A percentile compares a stretch with the other conserved stretches of the same genome.
These are phyloP conservation scores for Daldinia bambusicola DNA, from an alignment of 495 filamentous ascomycete species.

Conservation along the genomic window DNA sequence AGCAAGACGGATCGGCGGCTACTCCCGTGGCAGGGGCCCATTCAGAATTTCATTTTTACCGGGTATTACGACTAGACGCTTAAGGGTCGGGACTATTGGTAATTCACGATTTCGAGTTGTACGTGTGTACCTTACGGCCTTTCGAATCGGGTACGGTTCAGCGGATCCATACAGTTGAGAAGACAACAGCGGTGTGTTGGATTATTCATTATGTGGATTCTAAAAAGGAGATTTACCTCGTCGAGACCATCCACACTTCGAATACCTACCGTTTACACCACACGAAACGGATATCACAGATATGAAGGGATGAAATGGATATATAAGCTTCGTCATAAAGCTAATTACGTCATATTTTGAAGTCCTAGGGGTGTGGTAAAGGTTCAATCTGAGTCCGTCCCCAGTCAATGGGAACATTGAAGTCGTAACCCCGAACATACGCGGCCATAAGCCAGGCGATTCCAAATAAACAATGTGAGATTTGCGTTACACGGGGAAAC, in stretches of 20 bases:
- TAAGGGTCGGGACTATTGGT: not conserved
- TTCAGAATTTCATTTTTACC: slow-evolving; percentile 39
- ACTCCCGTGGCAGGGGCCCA: slow-evolving; percentile 39
- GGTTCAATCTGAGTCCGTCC: not conserved
- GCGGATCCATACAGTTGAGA: no score
- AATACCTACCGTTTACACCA: no score
- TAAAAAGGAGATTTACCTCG: no score
- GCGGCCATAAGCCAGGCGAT: not conserved
- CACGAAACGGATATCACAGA: no score
- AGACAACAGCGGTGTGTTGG: no score
- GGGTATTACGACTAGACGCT: slow-evolving; percentile 28
- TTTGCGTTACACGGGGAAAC: not conserved
- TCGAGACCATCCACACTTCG: no score
- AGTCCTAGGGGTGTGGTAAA: not conserved
- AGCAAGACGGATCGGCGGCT: slow-evolving; percentile 22
- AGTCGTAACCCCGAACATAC: not conserved
- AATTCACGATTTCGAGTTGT: no score
- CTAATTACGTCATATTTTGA: not conserved
- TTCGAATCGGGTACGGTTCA: not conserved
- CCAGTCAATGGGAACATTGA: no score
- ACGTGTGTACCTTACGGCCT: not conserved
- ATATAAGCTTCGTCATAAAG: not conserved
- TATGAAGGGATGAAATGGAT: not conserved
- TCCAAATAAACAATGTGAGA: not conserved
- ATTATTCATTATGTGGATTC: no score